Base-by-base conservation (phyloP, 129 eudicot genomes). In the Flaveria ramosissima region DNA sequence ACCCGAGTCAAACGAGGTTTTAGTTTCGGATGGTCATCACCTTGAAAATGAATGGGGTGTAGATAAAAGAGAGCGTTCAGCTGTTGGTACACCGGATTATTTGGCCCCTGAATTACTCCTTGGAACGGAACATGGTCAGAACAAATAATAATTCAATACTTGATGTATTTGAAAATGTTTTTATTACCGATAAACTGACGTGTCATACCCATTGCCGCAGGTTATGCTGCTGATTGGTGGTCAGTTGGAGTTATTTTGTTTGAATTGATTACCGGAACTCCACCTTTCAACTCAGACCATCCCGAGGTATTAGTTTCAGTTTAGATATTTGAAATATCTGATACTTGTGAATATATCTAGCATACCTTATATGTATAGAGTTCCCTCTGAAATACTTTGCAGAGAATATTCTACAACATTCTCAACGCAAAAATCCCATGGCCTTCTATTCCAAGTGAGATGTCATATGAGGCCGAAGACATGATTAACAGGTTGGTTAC, bases 11-110 rank as follows among this genome's bases (percentile, higher is more conserved):
- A 74, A 78, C 12, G 83, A 68, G 36, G 70, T 32, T 55, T 69
- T 80, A n/a, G 70, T 71, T 82, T 65, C 72, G 59, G 80, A 84
- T 52, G 72, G 64, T 50, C 83, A 78, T 65, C 72, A 32, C 73
- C 80, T 57, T 72, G 77, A 71, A 52, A 82, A 32, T 78, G 63
- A 85, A 51, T 78, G 82, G 70, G 56, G 71, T 17, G 72, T 64
- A 60, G 89, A 83, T 50, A 85, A 77, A 50, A 73, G 78, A 75
- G 86, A 83, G 73, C 77, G 79, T 67, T 89, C 93, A 79, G 97
- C 97, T 73, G 97, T 89, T 81, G 97, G 97, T 50, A 92, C 97
- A 42, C 97, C 97, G 26, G 97, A 92, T 76, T 92, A 92, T 76
- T 80, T 92, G 91, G 97, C 97, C 17, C 97, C 97, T 48, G 97